Evolutionary conservation across 352 stramenopile genomes (phyloP).

Genomic region (Globisporangium okanoganense): DNA sequence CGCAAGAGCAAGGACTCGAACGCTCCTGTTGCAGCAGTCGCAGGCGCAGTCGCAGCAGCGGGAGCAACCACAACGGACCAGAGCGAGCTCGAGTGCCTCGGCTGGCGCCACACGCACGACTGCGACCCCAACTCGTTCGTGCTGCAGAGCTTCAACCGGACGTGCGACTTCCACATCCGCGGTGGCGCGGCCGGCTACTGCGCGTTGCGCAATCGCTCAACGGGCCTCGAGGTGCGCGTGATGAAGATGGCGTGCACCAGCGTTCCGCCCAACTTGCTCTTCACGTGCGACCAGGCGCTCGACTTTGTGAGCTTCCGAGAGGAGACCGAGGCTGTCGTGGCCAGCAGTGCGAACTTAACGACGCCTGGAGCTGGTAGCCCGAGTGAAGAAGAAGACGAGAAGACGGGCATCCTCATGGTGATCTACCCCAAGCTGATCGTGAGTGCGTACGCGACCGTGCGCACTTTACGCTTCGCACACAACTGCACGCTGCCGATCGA

Average conservation of each 20-base stretch:
- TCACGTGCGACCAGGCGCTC: slow-evolving; percentile 38
- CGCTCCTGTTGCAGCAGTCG: background rate
- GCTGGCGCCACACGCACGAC: slow-evolving; percentile 47
- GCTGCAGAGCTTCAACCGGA: slow-evolving; percentile 26
- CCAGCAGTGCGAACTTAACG: background rate
- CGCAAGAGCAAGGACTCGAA: background rate
- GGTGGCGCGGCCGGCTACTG: slow-evolving; percentile 46
- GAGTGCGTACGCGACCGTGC: slow-evolving; percentile 36
- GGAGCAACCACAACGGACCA: background rate
- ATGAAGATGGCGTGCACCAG: slow-evolving; percentile 36
- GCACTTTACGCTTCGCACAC: slow-evolving; percentile 27
- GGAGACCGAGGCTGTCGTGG: slow-evolving; percentile 5
- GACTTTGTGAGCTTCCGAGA: slow-evolving; percentile 37
- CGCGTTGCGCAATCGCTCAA: slow-evolving; percentile 30
- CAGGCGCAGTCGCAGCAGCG: background rate
- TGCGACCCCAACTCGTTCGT: slow-evolving; percentile 29
- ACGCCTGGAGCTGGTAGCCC: background rate
- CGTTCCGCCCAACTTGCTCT: slow-evolving; percentile 29
- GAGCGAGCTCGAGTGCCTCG: slow-evolving; percentile 26
- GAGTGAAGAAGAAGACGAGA: background rate
- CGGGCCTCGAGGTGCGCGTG: slow-evolving; percentile 29
- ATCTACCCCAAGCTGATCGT: slow-evolving; percentile 50
- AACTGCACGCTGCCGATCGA: slow-evolving; percentile 54
- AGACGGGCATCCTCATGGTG: slow-evolving; percentile 44
- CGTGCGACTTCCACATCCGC: slow-evolving; percentile 35